Base-by-base conservation (phyloP, 306 rosid genomes). In the Fagus crenata region DNA sequence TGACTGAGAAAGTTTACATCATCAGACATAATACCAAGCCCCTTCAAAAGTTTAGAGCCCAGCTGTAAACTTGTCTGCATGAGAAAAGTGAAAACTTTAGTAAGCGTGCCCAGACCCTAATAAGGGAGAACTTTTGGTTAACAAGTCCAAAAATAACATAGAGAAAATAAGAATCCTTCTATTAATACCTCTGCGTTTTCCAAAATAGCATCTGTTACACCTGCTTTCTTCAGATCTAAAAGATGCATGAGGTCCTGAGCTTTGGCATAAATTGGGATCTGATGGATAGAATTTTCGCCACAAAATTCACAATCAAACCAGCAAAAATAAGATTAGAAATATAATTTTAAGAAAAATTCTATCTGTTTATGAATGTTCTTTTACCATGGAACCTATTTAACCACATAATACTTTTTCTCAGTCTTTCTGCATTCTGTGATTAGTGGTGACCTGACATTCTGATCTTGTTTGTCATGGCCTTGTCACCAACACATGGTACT, bases 11-110 rank as follows among this genome's bases (percentile, higher is more conserved):
- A 96, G 82, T 81, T 80, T 76, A 96, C 99, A 81, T 96, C 98
- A 65, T 96, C 99, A 4, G 99, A 96, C 99, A 91, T 96, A 80
- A 91, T 88, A 36, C 99, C 99, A 7, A 96, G 88, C 84, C 99
- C 98, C 86, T 83, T 89, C 86, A 96, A 83, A 87, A 96, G 92
- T 90, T 89, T 96, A 67, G 99, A 96, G 75, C 99, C 99, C 77
- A 96, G 87, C 81, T 92, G 97, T 77, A 96, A 85, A 87, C 99
- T 92, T 61, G 93, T 92, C 99, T 96, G 96, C 88, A 87, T 65
- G 73, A 80, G 83, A 14, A 60, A 81, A 77, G 39, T 51, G 69
- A 63, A 75, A 65, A 67, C 67, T 78, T 54, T 73, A 22, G 69
- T 77, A 49, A 49, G 53, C 33, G 13, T 71, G 67, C 71, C 74